A percentile compares a stretch with the other conserved stretches of the same genome.
Evolutionary conservation across 352 stramenopile species (phyloP).

Genomic region (Phytophthora macrochlamydospora): DNA sequence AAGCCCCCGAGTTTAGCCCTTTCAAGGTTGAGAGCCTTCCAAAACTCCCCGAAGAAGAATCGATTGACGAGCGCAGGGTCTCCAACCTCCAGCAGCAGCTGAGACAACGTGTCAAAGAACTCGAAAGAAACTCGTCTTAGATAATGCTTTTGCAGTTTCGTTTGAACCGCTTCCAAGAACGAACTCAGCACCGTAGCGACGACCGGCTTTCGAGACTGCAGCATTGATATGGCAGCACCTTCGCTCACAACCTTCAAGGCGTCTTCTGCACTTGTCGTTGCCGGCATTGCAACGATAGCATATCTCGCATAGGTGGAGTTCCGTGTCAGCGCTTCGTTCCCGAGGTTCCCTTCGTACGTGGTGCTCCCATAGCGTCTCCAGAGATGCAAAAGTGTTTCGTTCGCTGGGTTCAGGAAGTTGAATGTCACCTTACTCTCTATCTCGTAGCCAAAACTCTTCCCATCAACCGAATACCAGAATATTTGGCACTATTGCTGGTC

Average conservation of each 20-base stretch:
- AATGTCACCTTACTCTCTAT: neutral
- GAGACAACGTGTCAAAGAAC: too few species aligned
- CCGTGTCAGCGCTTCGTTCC: slow-evolving; percentile 26
- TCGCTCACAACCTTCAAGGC: neutral
- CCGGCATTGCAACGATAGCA: slow-evolving; percentile 10
- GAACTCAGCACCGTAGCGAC: too few species aligned
- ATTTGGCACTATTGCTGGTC: slow-evolving; percentile 1
- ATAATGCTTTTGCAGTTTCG: too few species aligned
- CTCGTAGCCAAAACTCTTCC: neutral
- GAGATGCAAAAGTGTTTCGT: slow-evolving; percentile 10
- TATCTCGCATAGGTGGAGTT: slow-evolving; percentile 22
- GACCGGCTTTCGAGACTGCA: too few species aligned
- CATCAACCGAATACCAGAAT: slow-evolving; percentile 8
- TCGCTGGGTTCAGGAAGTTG: slow-evolving; percentile 28
- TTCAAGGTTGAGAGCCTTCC: too few species aligned
- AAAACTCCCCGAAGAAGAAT: too few species aligned
- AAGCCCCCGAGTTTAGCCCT: too few species aligned
- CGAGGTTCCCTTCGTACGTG: slow-evolving; percentile 17
- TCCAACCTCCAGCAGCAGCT: too few species aligned
- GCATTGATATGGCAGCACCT: neutral
- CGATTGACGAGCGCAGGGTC: too few species aligned
- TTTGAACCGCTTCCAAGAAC: too few species aligned
- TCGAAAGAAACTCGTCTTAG: too few species aligned
- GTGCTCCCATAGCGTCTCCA: slow-evolving; percentile 22
- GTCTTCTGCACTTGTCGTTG: neutral